These are phyloP conservation scores for Setaria italica DNA, from an alignment of 202 grass and related monocot genomes.

Conservation along the genomic window DNA sequence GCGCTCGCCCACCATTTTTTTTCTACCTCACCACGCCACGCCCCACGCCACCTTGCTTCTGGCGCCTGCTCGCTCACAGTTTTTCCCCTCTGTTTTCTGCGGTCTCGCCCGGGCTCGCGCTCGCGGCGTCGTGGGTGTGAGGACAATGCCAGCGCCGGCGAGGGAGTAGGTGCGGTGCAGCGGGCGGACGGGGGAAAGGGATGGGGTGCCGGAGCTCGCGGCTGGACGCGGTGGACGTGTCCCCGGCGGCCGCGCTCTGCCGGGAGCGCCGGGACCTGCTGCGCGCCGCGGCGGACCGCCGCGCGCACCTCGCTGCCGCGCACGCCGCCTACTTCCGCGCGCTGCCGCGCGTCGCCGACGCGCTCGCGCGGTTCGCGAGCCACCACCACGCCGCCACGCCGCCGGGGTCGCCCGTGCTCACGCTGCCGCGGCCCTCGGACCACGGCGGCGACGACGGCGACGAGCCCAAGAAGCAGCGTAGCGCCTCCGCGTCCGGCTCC, in stretches of 20 bases:
- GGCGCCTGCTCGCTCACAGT: not conserved
- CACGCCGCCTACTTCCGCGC: slow-evolving; percentile 82
- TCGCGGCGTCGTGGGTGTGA: not conserved
- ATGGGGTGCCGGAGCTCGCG: slow-evolving; percentile 94
- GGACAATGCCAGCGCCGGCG: slow-evolving; percentile 43
- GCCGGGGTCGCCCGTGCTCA: slow-evolving; percentile 64
- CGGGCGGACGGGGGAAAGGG: not conserved
- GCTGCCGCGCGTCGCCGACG: slow-evolving; percentile 76
- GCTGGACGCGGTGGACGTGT: slow-evolving; percentile 60
- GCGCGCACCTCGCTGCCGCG: slow-evolving; percentile 63
- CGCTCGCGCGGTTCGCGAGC: slow-evolving; percentile 74
- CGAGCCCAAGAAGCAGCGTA: slow-evolving; percentile 44
- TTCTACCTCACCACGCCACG: not conserved
- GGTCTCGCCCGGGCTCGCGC: not conserved
- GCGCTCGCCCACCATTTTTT: slow-evolving; percentile 21
- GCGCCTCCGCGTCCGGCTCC: slow-evolving; percentile 45
- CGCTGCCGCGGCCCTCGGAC: slow-evolving; percentile 67
- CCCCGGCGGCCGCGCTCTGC: slow-evolving; percentile 66
- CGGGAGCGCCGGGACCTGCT: slow-evolving; percentile 88
- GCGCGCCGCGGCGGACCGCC: slow-evolving; percentile 51
- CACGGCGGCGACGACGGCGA: slow-evolving; percentile 9
- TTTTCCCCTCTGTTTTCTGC: not conserved
- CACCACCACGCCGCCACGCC: slow-evolving; percentile 66
- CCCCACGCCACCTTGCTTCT: slow-evolving; percentile 11
- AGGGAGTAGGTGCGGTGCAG: not conserved